Evolutionary conservation across 1,284 basidiomycete species (phyloP).

Genomic region (Ganoderma lucidum): DNA sequence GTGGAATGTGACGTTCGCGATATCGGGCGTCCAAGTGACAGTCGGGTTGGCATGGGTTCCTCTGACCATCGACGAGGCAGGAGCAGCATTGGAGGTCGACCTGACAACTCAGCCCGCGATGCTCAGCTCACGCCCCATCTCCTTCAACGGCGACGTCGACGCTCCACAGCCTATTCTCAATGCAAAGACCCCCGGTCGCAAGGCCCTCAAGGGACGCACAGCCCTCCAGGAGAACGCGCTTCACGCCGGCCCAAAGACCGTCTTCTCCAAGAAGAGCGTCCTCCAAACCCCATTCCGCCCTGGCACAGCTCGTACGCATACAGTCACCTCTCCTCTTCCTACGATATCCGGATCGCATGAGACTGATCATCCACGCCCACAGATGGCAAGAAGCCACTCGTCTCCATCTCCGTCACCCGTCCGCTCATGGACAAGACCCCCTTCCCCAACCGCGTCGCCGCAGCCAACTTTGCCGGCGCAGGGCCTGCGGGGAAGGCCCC

Average conservation of each 20-base stretch:
- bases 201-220: slow-evolving; percentile 45
- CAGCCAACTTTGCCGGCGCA: slow-evolving; percentile 29
- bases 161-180: slow-evolving; percentile 38
- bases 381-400: slow-evolving; percentile 36
- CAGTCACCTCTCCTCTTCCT: not conserved
- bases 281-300: slow-evolving; percentile 46
- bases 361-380: not conserved
- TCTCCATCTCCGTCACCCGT: slow-evolving; percentile 40
- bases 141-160: slow-evolving; percentile 40
- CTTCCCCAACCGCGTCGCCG: slow-evolving; percentile 59
- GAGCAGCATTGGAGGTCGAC: not conserved
- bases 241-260: slow-evolving; percentile 45
- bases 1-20: not conserved
- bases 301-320: slow-evolving; percentile 32
- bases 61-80: too few species aligned
- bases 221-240: slow-evolving; percentile 62
- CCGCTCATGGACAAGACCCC: slow-evolving; percentile 67
- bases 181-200: slow-evolving; percentile 61
- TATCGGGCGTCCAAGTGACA: not conserved
- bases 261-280: slow-evolving; percentile 54
- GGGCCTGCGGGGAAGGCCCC: slow-evolving; percentile 36
- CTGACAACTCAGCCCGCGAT: slow-evolving; percentile 38
- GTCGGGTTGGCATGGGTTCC: not conserved
- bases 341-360: not conserved
- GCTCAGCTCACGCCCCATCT: slow-evolving; percentile 54